Evolutionary conservation across 768 basidiomycete genomes (phyloP).

Genomic region (Lepiota brunneoincarnata): DNA sequence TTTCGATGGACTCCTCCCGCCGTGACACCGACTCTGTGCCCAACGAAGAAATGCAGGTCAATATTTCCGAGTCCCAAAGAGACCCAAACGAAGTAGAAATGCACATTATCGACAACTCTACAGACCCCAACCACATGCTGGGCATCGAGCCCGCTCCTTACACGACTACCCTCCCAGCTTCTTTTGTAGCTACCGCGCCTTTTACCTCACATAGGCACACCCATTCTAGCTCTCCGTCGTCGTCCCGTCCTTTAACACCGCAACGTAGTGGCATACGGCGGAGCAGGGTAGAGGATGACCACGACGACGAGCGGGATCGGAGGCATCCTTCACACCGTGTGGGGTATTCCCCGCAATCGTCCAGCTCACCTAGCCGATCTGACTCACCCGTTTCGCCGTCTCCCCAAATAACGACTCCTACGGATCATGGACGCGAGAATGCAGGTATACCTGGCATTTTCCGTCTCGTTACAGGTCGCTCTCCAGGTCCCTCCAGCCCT

Average conservation of each 20-base stretch:
- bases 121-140: conserved; percentile 22
- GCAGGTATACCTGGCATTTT: neutral
- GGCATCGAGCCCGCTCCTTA: too few species aligned
- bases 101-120: conserved; percentile 23
- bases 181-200: neutral
- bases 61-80: conserved; percentile 23
- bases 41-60: conserved; percentile 6
- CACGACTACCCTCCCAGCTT: neutral
- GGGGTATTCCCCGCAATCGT: conserved; percentile 18
- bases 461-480: neutral
- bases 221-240: conserved; percentile 9
- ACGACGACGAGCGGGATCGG: conserved; percentile 57
- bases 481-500: conserved; percentile 3
- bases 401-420: conserved; percentile 13
- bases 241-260: conserved; percentile 11
- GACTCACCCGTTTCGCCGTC: conserved; percentile 15
- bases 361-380: neutral
- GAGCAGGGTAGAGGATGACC: conserved; percentile 57
- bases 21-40: neutral
- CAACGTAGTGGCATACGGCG: conserved; percentile 37
- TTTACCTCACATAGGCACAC: neutral
- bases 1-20: conserved; percentile 4
- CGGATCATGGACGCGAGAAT: conserved; percentile 8
- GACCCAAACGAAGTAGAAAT: conserved; percentile 29
- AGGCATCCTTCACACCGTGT: conserved; percentile 64